Base-by-base conservation (phyloP, 106 monocot genomes). In the Cymbidium sinense region DNA sequence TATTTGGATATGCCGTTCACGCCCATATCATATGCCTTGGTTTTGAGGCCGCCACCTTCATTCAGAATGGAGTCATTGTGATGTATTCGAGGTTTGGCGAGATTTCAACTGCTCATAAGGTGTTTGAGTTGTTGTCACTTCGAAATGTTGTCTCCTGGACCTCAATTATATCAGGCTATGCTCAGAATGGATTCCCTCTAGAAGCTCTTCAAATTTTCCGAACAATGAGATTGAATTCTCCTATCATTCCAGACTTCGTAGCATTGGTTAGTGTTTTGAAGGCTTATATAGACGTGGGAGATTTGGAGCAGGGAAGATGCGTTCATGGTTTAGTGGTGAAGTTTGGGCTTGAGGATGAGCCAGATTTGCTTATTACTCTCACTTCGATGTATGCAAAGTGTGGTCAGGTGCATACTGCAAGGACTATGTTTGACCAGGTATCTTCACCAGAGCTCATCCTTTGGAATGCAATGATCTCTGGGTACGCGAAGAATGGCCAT, bases 401-500 rank as follows among this genome's bases (percentile, higher is more conserved):
- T 39, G 90, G 95, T 7, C 75, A 82, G 37, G 82, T 92, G 15
- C 34, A 61, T 21, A 39, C 75, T 41, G 92, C 92, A 2, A 84
- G 81, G 69, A 25, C 47, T 12, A 29, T 95, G 64, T 92, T 95
- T 47, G 86, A 95, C 23, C 37, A 17, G 17, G 80, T 88, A 8
- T 19, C 75, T 8, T 75, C 50, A 6, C 81, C 78, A 7, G 65
- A 80, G 70, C 73, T 92, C 39, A 83, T 95, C 55, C 83, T 92
- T 5, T 95, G 92, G 92, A 95, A 95, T 62, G 84, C 90, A 0
- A 95, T 95, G 92, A 92, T 95, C 67, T 95, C 92, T 51, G 95
- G 95, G 44, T 95, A 90, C 77, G 90, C 86, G 0, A 95, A 90
- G 86, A 90, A 88, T 70, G 88, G 92, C 0, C 75, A 77, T 77